Base-by-base conservation (phyloP, 352 stramenopile species). In the Paralagenidium karlingii region DNA sequence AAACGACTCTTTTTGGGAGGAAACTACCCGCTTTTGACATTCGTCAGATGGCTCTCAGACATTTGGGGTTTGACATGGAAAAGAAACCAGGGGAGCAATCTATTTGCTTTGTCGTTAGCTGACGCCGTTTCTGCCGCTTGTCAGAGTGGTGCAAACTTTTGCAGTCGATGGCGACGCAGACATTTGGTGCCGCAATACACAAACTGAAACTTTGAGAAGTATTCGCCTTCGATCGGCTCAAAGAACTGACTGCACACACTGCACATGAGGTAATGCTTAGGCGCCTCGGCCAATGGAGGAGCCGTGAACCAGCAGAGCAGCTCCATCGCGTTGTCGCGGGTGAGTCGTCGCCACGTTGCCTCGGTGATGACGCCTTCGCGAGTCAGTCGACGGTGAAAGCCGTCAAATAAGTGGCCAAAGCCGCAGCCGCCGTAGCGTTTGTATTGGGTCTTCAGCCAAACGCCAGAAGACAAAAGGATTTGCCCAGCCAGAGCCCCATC, bases 141-240 rank as follows among this genome's bases (percentile, higher is more conserved):
- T n/a, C n/a, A n/a, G n/a, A n/a, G n/a, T n/a, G n/a, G n/a, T n/a
- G n/a, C n/a, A n/a, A n/a, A n/a, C n/a, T n/a, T n/a, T n/a, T n/a
- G n/a, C n/a, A n/a, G n/a, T n/a, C n/a, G n/a, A n/a, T n/a, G n/a
- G n/a, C n/a, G n/a, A n/a, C n/a, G n/a, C n/a, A 91, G 60, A 28
- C 77, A 91, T 50, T 91, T 88, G 37, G 71, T 82, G 34, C 66
- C 64, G 47, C 77, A 91, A 50, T 91, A 91, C 11, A 53, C 63
- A 45, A 84, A 91, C 39, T 60, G 49, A 38, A 87, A 88, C 55
- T 91, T 91, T 34, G 77, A 81, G 28, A 86, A 91, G 51, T 88
- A 91, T 49, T 91, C 74, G 20, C 77, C 77, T 13, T 82, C 74
- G 43, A 91, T 76, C 8, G 77, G 77, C 53, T 91, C 77, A 44